phyloP scores from a whole-genome alignment of 2,329 filamentous ascomycete species.

The Microdochium trichocladiopsis region DNA sequence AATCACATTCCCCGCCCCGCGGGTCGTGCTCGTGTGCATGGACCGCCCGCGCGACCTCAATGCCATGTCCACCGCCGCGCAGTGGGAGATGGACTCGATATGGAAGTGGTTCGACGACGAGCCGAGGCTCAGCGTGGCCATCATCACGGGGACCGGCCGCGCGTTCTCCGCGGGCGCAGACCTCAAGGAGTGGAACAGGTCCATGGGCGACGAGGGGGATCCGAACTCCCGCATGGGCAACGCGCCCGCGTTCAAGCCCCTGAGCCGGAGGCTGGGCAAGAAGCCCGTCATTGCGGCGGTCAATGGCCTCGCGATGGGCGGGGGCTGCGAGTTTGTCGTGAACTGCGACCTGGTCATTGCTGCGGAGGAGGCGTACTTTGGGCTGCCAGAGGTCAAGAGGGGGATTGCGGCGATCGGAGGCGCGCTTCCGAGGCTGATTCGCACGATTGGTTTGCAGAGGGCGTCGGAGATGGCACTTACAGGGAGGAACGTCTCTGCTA shows the following conservation, averaged over 20 bases:
- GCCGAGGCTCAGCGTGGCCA: conserved; percentile 37
- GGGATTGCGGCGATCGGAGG: conserved; percentile 52
- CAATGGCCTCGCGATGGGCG: conserved; percentile 22
- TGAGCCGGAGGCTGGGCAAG: conserved; percentile 23
- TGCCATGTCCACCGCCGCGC: conserved; percentile 26
- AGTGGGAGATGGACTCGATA: conserved; percentile 31
- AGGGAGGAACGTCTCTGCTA: conserved; percentile 12
- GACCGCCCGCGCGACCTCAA: conserved; percentile 34
- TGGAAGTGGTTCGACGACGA: conserved; percentile 45
- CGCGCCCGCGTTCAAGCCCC: conserved; percentile 22
- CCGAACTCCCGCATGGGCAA: conserved; percentile 17
- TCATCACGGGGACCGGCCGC: conserved; percentile 42
- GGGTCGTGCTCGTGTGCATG: conserved; percentile 35
- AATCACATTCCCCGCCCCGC: conserved; percentile 30
- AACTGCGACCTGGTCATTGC: conserved; percentile 53
- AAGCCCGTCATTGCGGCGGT: conserved; percentile 22
- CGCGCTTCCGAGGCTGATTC: conserved; percentile 40
- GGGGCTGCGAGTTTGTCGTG: conserved; percentile 22
- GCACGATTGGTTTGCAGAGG: conserved; percentile 22
- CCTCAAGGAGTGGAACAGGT: conserved; percentile 34
- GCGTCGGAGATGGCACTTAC: conserved; percentile 24
- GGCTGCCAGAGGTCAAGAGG: conserved; percentile 49
- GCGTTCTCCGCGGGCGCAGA: conserved; percentile 49
- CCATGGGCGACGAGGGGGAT: conserved; percentile 20
- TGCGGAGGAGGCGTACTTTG: conserved; percentile 41